Base-by-base conservation (phyloP, 345 rosid species). In the Combretum micranthum region DNA sequence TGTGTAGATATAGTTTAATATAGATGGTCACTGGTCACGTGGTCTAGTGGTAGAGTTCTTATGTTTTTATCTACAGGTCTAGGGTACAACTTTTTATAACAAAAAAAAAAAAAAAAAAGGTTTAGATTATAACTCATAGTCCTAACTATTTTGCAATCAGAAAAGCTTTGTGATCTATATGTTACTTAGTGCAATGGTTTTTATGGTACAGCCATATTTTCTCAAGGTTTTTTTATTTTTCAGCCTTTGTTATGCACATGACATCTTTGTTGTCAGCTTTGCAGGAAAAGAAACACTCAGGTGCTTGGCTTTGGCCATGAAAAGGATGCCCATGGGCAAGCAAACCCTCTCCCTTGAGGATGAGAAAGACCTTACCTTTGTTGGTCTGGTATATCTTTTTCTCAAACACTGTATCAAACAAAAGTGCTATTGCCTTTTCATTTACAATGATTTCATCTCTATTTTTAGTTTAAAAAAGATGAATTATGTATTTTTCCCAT, bases 331-430 rank as follows among this genome's bases (percentile, higher is more conserved):
- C 48, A 51, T 54, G 21, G 87, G 82, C 59, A 92, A 80, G 70
- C 96, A 85, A 66, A 70, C 71, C 68, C 74, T 89, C 56, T 79
- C 96, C 55, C 64, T 72, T 51, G 84, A 85, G 50, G 84, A 93
- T 80, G 99, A 93, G 88, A 89, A 75, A 49, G 99, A 87, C 69
- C 83, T 93, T 72, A 89, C 88, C 45, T 93, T 93, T 82, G 82
- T 93, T 87, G 99, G 97, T 85, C 81, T 93, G 99, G 97, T 93
- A 87, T 80, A 89, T 83, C 71, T 78, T 75, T 80, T 79, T 62
- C 72, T 73, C 81, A 74, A 67, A 45, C 20, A 20, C 25, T 53
- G 44, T 46, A 49, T 60, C 13, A 56, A 39, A 20, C 21, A 67
- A 37, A 62, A 20, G 39, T 32, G 39, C 39, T 11, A 32, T 25